Evolutionary conservation across 73 alveolate species (phyloP).

Genomic region (Loxodes magnus): DNA sequence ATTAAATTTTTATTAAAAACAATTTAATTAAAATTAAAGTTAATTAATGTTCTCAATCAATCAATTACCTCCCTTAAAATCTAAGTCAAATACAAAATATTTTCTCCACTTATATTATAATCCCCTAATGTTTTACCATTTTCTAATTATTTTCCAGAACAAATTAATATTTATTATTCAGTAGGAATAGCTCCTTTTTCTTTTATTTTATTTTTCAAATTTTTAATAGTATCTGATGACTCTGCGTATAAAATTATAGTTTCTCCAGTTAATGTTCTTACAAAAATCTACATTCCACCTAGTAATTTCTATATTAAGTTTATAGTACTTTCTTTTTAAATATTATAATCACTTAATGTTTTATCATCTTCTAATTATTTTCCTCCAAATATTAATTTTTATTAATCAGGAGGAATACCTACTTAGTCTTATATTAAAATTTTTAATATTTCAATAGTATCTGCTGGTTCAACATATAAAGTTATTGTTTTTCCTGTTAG

Average conservation of each 20-base stretch:
- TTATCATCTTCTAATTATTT: conserved; percentile 18
- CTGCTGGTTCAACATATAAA: conserved; percentile 12
- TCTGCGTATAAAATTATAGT: background rate
- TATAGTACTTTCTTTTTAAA: background rate
- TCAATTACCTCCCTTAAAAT: background rate
- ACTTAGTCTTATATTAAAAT: conserved; percentile 17
- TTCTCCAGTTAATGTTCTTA: background rate
- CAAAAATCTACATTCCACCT: background rate
- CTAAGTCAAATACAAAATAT: background rate
- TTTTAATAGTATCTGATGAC: background rate
- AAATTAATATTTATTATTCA: background rate
- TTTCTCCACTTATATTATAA: conserved; percentile 14
- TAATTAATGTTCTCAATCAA: background rate
- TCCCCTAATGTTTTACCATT: conserved; percentile 10
- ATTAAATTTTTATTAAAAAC: no score
- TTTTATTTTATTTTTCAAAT: no score
- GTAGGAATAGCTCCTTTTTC: background rate
- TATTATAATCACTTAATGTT: conserved; percentile 13
- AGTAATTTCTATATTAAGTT: no score
- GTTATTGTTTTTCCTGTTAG: conserved; percentile 14
- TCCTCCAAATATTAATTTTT: conserved; percentile 7
- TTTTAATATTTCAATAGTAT: conserved; percentile 18
- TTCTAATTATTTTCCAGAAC: background rate
- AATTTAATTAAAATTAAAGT: no score
- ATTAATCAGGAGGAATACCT: conserved; percentile 22